Evolutionary conservation across 106 monocot genomes (phyloP), one percentile per base, ranked within the genome.

Genomic region (Narthecium ossifragum): DNA sequence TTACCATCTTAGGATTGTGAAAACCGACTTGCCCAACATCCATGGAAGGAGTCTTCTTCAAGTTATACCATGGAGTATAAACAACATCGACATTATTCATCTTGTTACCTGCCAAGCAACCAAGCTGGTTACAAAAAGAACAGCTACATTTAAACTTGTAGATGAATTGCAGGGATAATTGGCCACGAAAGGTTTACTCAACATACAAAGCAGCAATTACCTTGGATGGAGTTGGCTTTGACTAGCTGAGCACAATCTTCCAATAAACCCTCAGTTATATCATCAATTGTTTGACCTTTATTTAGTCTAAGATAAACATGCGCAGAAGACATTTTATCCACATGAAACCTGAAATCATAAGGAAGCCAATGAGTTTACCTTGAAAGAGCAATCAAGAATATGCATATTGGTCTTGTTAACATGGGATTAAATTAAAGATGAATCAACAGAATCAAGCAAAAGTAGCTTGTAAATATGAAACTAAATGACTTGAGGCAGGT

Each of bases 11-110:
- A 41, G 94, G 38, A 67, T 94, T 90, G 73, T 83, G 86, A 73
- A 94, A 94, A 25, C 94, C 94, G 78, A 94, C 94, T 86, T 94
- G 94, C 21, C 94, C 94, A 61, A 94, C 89, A 78, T 94, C 94
- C 94, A 94, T 94, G 0, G 94, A 89, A 69, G 88, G 77, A 57
- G 85, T 86, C 63, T 94, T 94, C 80, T 90, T 94, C 77, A 94
- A 75, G 65, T 94, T 94, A 59, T 73, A 83, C 94, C 94, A 96
- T 55, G 94, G 94, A 5, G 90, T 90, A 61, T 96, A 96, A 36
- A 96, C 86, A 65, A 96, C 80, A 57, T 96, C 94, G 37, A 96
- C 53, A 71, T 96, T 96, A 57, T 96, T 90, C 72, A 90, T 70
- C 86, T 96, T 96, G 70, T 96, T 96, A 31, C 94, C 94, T 94